A percentile compares a stretch with the other conserved stretches of the same genome.
phyloP scores from a whole-genome alignment of 345 rosid genomes.

The Acer saccharum region DNA sequence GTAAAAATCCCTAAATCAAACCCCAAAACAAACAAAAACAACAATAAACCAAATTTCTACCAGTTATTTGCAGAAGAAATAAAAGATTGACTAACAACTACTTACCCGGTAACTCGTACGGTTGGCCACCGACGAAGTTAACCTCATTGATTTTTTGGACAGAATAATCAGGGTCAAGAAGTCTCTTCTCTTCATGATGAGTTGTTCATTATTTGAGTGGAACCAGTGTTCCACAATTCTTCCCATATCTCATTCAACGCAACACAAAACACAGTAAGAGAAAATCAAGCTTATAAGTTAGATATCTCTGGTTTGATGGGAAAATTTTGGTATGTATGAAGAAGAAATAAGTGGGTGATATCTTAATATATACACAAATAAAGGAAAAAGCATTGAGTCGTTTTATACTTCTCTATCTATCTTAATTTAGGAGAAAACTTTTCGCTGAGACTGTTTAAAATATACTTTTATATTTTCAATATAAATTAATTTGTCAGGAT shows the following conservation, averaged over 20 bases:
- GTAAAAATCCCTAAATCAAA: not conserved
- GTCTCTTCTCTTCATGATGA: too few species aligned
- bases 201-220: conserved; percentile 9
- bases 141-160: conserved; percentile 4
- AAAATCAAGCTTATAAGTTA: too few species aligned
- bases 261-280: not conserved
- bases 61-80: not conserved
- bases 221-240: conserved; percentile 19
- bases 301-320: not conserved
- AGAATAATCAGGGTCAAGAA: not conserved
- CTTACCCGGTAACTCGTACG: conserved; percentile 36
- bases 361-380: too few species aligned
- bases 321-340: not conserved
- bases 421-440: too few species aligned
- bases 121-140: conserved; percentile 21
- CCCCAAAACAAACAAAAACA: not conserved
- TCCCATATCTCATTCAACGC: not conserved
- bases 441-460: too few species aligned
- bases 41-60: not conserved
- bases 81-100: not conserved
- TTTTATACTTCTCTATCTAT: too few species aligned
- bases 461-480: too few species aligned
- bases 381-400: too few species aligned
- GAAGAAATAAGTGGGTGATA: not conserved
- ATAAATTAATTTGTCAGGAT: too few species aligned